Evolutionary conservation across 2,329 filamentous ascomycete species (phyloP).

Genomic region (Colletotrichum sp.): DNA sequence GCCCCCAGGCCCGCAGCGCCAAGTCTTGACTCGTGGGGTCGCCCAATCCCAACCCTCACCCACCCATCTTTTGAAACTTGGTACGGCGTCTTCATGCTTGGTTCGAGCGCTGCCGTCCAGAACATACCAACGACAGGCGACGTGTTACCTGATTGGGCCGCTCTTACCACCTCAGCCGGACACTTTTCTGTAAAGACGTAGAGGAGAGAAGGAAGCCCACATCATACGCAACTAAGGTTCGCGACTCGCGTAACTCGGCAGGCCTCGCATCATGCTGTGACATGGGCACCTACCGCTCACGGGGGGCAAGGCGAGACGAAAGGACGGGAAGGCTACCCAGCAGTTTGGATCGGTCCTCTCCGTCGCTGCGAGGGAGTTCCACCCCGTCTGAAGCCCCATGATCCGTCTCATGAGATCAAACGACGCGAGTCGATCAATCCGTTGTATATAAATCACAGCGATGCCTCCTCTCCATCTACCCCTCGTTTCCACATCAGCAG

Average conservation of each 20-base stretch:
- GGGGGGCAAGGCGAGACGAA: background rate
- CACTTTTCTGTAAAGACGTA: background rate
- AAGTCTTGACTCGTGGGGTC: background rate
- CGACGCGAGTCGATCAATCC: background rate
- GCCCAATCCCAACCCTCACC: background rate
- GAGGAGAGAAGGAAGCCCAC: background rate
- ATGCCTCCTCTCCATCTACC: background rate
- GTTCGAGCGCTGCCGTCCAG: background rate
- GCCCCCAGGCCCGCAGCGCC: background rate
- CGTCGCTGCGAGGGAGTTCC: background rate
- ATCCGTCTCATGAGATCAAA: background rate
- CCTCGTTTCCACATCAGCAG: background rate
- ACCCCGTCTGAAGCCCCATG: background rate
- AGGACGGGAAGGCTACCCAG: background rate
- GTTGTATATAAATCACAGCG: background rate
- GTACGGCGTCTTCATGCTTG: background rate
- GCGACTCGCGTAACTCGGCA: background rate
- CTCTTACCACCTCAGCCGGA: background rate
- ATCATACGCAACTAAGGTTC: background rate
- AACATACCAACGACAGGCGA: background rate
- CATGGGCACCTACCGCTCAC: background rate
- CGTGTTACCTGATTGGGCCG: background rate
- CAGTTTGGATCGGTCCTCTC: background rate
- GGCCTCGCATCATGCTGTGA: background rate
- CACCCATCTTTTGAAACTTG: background rate